A percentile compares a stretch with the other conserved stretches of the same genome.
Evolutionary conservation across 352 stramenopile species (phyloP).

Genomic region (Globisporangium middletonii): DNA sequence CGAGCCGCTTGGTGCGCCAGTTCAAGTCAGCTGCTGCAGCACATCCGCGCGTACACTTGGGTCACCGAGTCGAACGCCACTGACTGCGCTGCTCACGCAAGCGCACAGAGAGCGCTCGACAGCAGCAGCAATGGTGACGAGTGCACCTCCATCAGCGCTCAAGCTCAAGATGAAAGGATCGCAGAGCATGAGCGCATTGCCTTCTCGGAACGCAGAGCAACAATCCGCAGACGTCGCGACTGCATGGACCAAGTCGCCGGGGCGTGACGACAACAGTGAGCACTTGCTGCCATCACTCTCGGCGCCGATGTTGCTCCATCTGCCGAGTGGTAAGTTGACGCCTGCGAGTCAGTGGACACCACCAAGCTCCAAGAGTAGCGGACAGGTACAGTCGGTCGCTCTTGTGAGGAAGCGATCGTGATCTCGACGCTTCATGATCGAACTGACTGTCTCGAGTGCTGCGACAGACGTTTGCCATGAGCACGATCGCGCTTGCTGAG

Average conservation of each 20-base stretch:
- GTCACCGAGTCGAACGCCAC: slow-evolving; percentile 3
- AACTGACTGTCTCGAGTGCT: background rate
- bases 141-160: background rate
- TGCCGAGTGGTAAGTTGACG: background rate
- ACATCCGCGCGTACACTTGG: slow-evolving; percentile 7
- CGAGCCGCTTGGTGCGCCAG: slow-evolving; percentile 21
- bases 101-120: background rate
- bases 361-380: background rate
- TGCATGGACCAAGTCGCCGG: background rate
- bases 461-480: slow-evolving; percentile 10
- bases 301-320: slow-evolving; percentile 5
- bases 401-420: background rate
- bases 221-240: background rate
- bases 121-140: background rate
- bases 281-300: slow-evolving; percentile 7
- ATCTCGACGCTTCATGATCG: background rate
- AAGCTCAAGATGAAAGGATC: slow-evolving; percentile 10
- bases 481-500: slow-evolving; percentile 21
- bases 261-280: background rate
- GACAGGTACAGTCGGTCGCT: background rate
- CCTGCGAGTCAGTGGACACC: background rate
- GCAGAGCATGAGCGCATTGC: slow-evolving; percentile 6
- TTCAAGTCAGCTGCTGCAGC: background rate
- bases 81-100: slow-evolving; percentile 4
- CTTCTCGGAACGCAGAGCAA: background rate